Base-by-base conservation (phyloP, 2,329 filamentous ascomycete genomes). In the Curvularia verruculosa region DNA sequence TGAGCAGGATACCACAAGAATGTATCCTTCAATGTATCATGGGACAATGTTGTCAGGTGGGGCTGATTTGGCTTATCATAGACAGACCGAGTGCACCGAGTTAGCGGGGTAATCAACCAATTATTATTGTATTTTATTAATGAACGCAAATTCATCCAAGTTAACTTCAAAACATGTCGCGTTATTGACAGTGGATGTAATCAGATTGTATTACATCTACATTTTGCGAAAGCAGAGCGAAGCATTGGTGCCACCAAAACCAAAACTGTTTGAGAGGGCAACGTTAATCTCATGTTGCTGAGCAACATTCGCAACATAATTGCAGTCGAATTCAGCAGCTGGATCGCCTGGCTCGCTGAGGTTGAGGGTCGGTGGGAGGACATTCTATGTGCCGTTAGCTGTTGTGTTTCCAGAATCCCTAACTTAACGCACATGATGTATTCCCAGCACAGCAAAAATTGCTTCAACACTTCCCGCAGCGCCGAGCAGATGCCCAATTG, bases 241-340 rank as follows among this genome's bases (percentile, higher is more conserved):
- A 40, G 94, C 93, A 79, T 99, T 99, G 1, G 94, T 98, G 15
- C 95, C 95, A 10, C 95, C 95, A 79, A 99, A 99, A 0, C 95
- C 95, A 78, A 99, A 99, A 74, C 94, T 98, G 71, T 99, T 99
- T 3, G 91, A 95, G 56, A 99, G 69, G 5, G 90, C 91, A 21
- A 94, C 88, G 55, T 86, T 80, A 10, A 98, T 85, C 2, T 81
- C 73, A 63, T 86, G 87, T 50, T 89, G 76, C 75, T 97, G 93
- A 0, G 92, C 83, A 44, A 81, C 72, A 3, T 87, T 81, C 0
- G 92, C 86, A 3, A 96, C 87, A 75, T 97, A 94, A 72, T 98
- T 97, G 79, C 94, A 96, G 61, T 87, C 80, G 52, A 91, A 89
- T 3, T 87, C 83, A 54, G 81, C 83, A 1, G 86, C 82, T 41